Evolutionary conservation across 1,139 yeast species (phyloP).

Genomic region (Diutina rugosa): DNA sequence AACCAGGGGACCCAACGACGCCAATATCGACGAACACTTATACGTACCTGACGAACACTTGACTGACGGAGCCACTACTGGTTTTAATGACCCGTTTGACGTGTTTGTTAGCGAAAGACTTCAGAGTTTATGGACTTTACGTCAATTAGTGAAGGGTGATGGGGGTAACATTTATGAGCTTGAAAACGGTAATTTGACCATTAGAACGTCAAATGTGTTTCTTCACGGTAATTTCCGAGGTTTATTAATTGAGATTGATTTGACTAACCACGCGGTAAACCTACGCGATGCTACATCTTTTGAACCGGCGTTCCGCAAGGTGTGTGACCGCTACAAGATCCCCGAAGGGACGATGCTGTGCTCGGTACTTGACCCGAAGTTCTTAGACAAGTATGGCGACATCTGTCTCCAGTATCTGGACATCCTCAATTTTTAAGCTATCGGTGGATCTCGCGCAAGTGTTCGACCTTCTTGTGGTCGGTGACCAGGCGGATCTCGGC

Average conservation of each 20-base stretch:
- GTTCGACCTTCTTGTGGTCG: background rate
- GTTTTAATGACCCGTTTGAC: constrained; percentile 38
- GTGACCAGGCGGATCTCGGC: background rate
- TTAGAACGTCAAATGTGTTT: constrained; percentile 59
- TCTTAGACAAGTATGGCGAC: background rate
- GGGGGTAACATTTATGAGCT: constrained; percentile 55
- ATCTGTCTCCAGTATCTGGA: background rate
- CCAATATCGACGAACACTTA: constrained; percentile 7
- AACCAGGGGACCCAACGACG: background rate
- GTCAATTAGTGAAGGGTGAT: constrained; percentile 68
- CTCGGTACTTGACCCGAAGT: background rate
- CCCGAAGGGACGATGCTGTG: background rate
- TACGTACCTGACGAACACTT: constrained; percentile 27
- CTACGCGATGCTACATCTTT: background rate
- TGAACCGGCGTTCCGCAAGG: background rate
- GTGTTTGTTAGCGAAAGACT: constrained; percentile 38
- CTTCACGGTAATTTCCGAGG: constrained; percentile 50
- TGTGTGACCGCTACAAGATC: background rate
- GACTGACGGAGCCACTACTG: constrained; percentile 34
- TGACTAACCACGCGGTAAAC: background rate
- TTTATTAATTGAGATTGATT: background rate
- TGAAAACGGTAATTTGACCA: constrained; percentile 30
- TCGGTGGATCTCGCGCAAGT: background rate
- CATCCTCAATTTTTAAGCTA: background rate
- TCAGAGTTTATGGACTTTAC: constrained; percentile 58